Evolutionary conservation across 257 asterid species (phyloP).

Genomic region (Marsdenia floribunda): DNA sequence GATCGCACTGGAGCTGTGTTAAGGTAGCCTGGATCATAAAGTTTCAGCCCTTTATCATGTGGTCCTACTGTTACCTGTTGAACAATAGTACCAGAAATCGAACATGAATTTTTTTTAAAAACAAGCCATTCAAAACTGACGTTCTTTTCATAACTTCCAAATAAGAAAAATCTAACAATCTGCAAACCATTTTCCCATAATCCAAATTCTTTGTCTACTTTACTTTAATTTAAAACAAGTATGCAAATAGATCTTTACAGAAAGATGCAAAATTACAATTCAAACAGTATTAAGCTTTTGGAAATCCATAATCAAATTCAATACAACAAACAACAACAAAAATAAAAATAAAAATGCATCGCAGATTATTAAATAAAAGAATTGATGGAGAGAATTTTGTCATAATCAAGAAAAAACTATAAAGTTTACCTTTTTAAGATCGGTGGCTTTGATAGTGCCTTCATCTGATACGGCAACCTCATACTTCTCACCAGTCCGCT

Average conservation of each 20-base stretch:
- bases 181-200: background rate
- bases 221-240: no score
- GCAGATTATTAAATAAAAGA: no score
- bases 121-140: background rate
- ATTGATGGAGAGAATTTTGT: no score
- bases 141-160: background rate
- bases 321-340: background rate
- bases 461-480: conserved; percentile 80
- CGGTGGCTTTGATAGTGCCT: conserved; percentile 86
- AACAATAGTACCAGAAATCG: conserved; percentile 21
- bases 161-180: background rate
- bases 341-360: no score
- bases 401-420: no score
- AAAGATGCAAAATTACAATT: background rate
- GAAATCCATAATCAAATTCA: background rate
- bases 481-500: conserved; percentile 71
- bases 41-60: conserved; percentile 90
- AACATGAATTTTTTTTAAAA: background rate
- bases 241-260: background rate
- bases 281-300: background rate
- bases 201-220: background rate
- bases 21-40: conserved; percentile 95
- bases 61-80: conserved; percentile 65
- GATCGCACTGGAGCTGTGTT: conserved; percentile 97
- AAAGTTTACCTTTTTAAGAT: conserved; percentile 62